Base-by-base conservation (phyloP, 306 rosid genomes). In the Hippophae tibetana region DNA sequence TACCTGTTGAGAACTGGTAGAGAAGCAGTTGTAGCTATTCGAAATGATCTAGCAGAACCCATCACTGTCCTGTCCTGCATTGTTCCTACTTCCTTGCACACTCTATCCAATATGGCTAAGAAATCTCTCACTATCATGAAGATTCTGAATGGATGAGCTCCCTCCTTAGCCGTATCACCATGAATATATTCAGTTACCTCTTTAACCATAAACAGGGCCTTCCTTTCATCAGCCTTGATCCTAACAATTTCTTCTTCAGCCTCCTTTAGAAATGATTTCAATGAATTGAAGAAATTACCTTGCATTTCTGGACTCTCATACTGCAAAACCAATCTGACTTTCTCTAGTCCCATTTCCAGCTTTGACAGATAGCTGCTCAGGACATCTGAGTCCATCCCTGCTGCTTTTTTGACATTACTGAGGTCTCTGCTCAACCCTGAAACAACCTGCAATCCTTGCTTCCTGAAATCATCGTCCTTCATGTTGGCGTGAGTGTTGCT, bases 351-450 rank as follows among this genome's bases (percentile, higher is more conserved):
- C 66, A 72, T 81, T 77, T 86, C 96, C 43, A 92, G 96, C 86
- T 92, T 92, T 41, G 86, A 66, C 38, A 92, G 75, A 9, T 92
- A 92, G 84, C 95, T 74, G 84, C 88, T 84, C 18, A 92, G 82
- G 71, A 92, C 96, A 69, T 88, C 96, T 0, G 99, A 92, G 77
- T 92, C 99, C 99, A 92, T 92, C 63, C 90, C 95, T 5, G 99
- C 99, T 13, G 96, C 96, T 60, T 92, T 92, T 72, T 82, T 88
- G 4, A 92, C 93, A 51, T 82, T 82, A 57, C 58, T 47, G 51
- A 92, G 96, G 81, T 92, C 99, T 77, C 87, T 82, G 74, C 99
- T 71, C 65, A 92, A 74, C 61, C 96, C 93, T 52, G 95, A 80
- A 79, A 92, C 99, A 65, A 92, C 86, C 60, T 73, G 87, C 69